A percentile compares a stretch with the other conserved stretches of the same genome.
phyloP scores from a whole-genome alignment of 768 basidiomycete species.

The Crassisporium funariophilum region DNA sequence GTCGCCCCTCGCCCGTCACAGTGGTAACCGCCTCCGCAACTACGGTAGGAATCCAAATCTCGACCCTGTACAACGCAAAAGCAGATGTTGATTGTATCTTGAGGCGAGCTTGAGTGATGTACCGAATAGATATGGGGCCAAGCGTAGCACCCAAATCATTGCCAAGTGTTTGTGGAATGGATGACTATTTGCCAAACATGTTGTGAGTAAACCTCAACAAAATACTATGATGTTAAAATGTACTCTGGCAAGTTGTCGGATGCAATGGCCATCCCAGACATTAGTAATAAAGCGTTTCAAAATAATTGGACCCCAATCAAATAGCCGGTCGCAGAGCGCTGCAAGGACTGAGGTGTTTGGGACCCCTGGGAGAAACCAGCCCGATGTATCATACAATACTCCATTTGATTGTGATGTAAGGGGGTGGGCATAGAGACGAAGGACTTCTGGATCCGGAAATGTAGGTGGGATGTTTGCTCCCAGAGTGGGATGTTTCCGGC shows the following conservation, averaged over 20 bases:
- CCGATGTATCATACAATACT: background rate
- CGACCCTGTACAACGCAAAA: background rate
- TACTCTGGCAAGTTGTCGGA: slow-evolving; percentile 4
- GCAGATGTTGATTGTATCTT: background rate
- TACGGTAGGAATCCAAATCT: no score
- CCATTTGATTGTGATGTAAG: background rate
- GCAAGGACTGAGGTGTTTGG: background rate
- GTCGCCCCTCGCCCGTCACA: background rate
- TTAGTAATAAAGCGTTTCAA: background rate
- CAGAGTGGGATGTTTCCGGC: background rate
- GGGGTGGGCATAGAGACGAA: background rate
- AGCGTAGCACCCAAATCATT: background rate
- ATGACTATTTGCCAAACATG: no score
- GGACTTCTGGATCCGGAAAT: slow-evolving; percentile 2
- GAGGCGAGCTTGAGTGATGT: background rate
- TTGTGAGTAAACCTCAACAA: background rate
- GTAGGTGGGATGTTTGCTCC: background rate
- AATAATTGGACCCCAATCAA: slow-evolving; percentile 5
- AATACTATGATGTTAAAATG: background rate
- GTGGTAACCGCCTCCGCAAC: no score
- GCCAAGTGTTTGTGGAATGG: no score
- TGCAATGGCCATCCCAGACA: slow-evolving; percentile 5
- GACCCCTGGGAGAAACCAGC: background rate
- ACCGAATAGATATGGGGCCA: background rate
- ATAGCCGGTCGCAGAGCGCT: background rate